Percentiles rank a stretch among this genome's conserved stretches.
phyloP scores from a whole-genome alignment of 2,329 filamentous ascomycete genomes.

The Colletotrichum simmondsii region DNA sequence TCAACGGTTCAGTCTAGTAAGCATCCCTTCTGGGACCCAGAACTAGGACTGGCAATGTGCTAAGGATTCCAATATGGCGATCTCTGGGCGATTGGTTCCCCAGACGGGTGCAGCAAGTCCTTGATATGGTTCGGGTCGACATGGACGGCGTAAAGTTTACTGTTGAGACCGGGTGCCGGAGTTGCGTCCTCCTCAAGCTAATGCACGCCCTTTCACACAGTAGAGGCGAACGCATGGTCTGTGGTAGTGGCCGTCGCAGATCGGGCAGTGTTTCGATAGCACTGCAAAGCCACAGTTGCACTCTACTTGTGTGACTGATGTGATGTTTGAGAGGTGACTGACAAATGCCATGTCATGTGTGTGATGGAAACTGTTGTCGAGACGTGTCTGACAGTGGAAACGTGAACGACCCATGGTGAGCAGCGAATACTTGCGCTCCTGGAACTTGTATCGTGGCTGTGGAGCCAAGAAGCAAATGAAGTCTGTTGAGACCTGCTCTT shows the following conservation, averaged over 20 bases:
- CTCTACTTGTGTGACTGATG: background rate
- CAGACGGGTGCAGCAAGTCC: background rate
- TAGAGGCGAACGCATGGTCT: slow-evolving; percentile 32
- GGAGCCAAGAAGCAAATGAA: background rate
- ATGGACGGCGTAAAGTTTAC: slow-evolving; percentile 14
- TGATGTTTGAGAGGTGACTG: slow-evolving; percentile 16
- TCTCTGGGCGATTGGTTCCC: background rate
- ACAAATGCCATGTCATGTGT: slow-evolving; percentile 12
- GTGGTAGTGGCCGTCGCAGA: slow-evolving; percentile 12
- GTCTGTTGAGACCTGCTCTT: background rate
- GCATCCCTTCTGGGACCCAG: background rate
- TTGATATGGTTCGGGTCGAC: background rate
- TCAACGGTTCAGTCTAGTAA: background rate
- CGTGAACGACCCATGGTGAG: background rate
- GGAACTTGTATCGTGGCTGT: background rate
- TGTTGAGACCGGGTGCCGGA: slow-evolving; percentile 32
- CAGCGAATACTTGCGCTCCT: background rate
- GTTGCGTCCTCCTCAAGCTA: slow-evolving; percentile 1
- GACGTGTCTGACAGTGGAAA: background rate
- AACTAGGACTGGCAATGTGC: background rate
- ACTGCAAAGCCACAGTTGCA: slow-evolving; percentile 6
- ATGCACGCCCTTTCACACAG: slow-evolving; percentile 11
- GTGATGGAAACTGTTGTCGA: slow-evolving; percentile 2
- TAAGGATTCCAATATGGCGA: background rate
- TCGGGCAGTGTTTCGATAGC: slow-evolving; percentile 19